A percentile compares a stretch with the other conserved stretches of the same genome.
Evolutionary conservation across 495 filamentous ascomycete species (phyloP).

Genomic region (Pseudomonodictys pantanalensis): DNA sequence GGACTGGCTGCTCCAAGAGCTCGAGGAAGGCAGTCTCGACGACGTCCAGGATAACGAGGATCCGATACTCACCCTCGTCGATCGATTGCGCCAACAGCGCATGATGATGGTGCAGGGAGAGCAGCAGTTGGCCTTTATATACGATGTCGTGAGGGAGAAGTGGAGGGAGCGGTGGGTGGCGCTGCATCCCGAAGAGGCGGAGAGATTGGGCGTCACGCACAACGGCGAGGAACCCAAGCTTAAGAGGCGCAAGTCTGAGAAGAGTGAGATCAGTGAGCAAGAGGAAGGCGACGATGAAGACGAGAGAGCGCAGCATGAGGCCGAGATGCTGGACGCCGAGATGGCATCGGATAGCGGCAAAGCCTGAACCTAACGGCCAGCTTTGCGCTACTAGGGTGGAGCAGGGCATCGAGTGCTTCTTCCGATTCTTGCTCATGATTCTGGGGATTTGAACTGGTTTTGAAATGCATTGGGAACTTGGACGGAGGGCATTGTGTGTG

Average conservation of each 20-base stretch:
- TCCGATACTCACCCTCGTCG: conserved; percentile 70
- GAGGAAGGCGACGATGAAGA: conserved; percentile 23
- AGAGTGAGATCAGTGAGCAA: not conserved
- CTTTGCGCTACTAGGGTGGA: no score
- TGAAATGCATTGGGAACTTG: no score
- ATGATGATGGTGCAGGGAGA: conserved; percentile 96
- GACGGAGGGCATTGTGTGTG: no score
- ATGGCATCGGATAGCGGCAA: conserved; percentile 25
- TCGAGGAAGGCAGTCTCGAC: conserved; percentile 70
- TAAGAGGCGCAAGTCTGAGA: conserved; percentile 10
- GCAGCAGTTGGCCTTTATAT: conserved; percentile 82
- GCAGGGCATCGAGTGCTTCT: no score
- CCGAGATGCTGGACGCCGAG: conserved; percentile 12
- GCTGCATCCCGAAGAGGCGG: conserved; percentile 23
- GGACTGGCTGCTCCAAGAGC: conserved; percentile 79
- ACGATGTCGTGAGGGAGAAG: conserved; percentile 75
- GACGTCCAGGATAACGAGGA: conserved; percentile 47
- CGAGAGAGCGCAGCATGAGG: conserved; percentile 18
- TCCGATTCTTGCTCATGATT: no score
- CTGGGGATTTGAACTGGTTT: no score
- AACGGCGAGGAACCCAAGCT: not conserved
- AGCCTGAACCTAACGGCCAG: no score
- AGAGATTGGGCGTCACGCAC: conserved; percentile 5
- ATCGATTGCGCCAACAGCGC: conserved; percentile 79
- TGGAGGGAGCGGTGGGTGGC: conserved; percentile 44